A percentile compares a stretch with the other conserved stretches of the same genome.
These are phyloP conservation scores for Botryotinia calthae DNA, from an alignment of 2,329 filamentous ascomycete genomes.

Conservation along the genomic window DNA sequence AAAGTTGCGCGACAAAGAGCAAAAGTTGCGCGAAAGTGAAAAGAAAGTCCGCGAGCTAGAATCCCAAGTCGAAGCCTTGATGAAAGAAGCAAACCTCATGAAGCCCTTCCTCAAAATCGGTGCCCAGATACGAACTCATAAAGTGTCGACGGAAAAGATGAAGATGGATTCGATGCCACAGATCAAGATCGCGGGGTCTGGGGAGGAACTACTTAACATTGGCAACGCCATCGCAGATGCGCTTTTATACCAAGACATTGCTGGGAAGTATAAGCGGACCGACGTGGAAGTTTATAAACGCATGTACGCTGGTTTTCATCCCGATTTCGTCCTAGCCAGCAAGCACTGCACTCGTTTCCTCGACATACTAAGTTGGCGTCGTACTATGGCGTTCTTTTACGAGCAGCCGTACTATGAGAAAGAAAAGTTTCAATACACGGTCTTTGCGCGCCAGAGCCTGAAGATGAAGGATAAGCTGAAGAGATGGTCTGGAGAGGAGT, in stretches of 20 bases:
- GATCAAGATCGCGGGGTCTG: not conserved
- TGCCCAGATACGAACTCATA: constrained; percentile 1
- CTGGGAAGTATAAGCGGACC: constrained; percentile 12
- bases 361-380: constrained; percentile 12
- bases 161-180: not conserved
- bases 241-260: constrained; percentile 6
- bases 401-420: constrained; percentile 14
- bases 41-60: constrained; percentile 1
- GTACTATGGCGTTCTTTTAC: constrained; percentile 17
- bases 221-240: constrained; percentile 9
- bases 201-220: constrained; percentile 3
- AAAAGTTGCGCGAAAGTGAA: not conserved
- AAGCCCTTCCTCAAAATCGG: constrained; percentile 8
- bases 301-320: constrained; percentile 17
- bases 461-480: constrained; percentile 2
- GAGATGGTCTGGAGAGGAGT: constrained; percentile 11
- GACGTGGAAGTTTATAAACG: constrained; percentile 13
- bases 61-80: not conserved
- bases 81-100: constrained; percentile 4
- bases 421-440: constrained; percentile 1
- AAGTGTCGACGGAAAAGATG: constrained; percentile 7
- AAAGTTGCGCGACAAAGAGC: constrained; percentile 9
- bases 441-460: constrained; percentile 9
- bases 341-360: constrained; percentile 9
- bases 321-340: constrained; percentile 1